Evolutionary conservation across 805 yeast genomes (phyloP), one percentile per base, ranked within the genome.

Genomic region (Pichia cephalocereana): DNA sequence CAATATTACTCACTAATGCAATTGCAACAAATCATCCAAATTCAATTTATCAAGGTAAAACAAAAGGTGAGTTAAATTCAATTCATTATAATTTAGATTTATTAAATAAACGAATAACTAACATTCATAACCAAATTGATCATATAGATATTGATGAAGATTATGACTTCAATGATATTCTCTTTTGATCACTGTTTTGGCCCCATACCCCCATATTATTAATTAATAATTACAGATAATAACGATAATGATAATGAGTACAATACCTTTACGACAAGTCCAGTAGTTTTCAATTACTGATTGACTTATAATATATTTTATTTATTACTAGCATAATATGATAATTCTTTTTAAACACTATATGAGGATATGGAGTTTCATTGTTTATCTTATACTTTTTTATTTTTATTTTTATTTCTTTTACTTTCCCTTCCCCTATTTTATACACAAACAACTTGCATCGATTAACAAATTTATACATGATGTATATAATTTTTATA

Each of bases 31-130:
- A 30, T 12, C 43, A 28, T 23, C 56, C 42, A 36, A 41, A 45
- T 34, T 8, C 47, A 2, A 44, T 52, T 26, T 49, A 48, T 8
- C 30, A 36, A 30, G 49, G 45, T 14, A 37, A 47, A 11, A 52
- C 49, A 14, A 47, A 49, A 43, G 51, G 56, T 48, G 56, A 53
- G 52, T 46, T 53, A 27, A 39, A 42, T 26, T 40, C 47, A 34
- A 32, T 53, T 36, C 46, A 43, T 23, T 42, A 40, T n/a, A 38
- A 40, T 11, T 40, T 51, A 15, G 34, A 45, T 15, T 17, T 43
- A n/a, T 45, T 53, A 27, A 38, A 53, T 40, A 43, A 40, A 43
- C 50, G 54, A 28, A 43, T 53, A 48, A 49, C 52, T 48, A 51
- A 50, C 52, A 47, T 53, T 45, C 51, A 48, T 38, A 38, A 48